Percentiles rank a stretch among this genome's conserved stretches.
Evolutionary conservation across 1,139 yeast genomes (phyloP).

Genomic region (Geotrichum carabidarum): DNA sequence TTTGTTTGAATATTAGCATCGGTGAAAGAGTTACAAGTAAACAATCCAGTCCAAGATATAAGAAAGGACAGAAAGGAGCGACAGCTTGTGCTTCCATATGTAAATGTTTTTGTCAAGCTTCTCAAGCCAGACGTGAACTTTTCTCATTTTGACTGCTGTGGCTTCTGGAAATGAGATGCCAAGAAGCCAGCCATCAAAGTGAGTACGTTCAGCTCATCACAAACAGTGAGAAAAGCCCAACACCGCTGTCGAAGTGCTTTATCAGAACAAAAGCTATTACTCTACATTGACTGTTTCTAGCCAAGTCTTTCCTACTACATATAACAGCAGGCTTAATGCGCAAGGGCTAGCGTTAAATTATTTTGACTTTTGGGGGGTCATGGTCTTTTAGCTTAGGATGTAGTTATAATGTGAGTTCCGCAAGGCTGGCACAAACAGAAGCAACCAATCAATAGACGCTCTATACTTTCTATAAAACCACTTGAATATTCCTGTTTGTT

Average conservation of each 20-base stretch:
- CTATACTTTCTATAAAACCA: no score
- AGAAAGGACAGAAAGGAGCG: constrained; percentile 8
- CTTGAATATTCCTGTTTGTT: no score
- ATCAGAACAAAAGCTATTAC: neutral
- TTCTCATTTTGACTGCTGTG: neutral
- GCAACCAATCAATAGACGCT: no score
- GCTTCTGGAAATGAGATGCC: neutral
- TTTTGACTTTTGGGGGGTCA: no score
- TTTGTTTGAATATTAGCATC: neutral
- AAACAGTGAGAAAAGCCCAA: neutral
- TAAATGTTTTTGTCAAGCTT: constrained; percentile 4
- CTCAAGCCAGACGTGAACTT: neutral
- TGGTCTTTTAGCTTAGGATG: no score
- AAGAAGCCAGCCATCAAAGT: neutral
- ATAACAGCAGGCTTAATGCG: neutral
- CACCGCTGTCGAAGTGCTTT: neutral
- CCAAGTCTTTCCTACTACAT: neutral
- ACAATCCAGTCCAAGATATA: constrained; percentile 13
- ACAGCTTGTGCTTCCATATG: constrained; percentile 9
- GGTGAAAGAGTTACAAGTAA: neutral
- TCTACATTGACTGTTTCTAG: neutral
- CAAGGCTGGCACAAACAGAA: no score
- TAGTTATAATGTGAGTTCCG: no score
- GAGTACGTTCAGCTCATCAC: no score
- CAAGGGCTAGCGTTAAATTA: no score